Conservation (phyloP, 352 stramenopile genomes). For the Elongisporangium undulatum region DNA sequence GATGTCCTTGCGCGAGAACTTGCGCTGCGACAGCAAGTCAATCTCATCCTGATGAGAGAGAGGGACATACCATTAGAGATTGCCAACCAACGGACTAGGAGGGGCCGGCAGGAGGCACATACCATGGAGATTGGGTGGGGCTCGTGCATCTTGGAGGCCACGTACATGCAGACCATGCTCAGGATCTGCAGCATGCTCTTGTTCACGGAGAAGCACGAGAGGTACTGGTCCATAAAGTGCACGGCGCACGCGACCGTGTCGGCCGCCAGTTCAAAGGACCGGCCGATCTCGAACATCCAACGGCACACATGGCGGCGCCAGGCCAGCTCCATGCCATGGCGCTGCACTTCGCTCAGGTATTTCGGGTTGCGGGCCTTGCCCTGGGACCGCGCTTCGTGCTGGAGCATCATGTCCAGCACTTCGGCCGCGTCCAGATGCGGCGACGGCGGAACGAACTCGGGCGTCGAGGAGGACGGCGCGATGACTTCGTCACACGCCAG, state of each 20-base stretch:
- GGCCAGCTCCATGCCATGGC: slow-evolving; percentile 50
- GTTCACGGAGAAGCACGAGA: slow-evolving; percentile 64
- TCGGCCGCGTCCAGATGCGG: no score
- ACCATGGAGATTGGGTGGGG: slow-evolving; percentile 52
- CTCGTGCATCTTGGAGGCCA: slow-evolving; percentile 74
- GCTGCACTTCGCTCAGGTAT: slow-evolving; percentile 45
- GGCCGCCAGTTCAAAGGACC: slow-evolving; percentile 64
- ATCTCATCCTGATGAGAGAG: slow-evolving; percentile 45
- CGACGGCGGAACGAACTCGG: no score
- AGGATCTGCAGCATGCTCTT: slow-evolving; percentile 67
- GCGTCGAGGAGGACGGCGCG: no score
- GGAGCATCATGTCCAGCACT: no score
- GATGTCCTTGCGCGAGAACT: slow-evolving; percentile 65
- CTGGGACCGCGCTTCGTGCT: no score
- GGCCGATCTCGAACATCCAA: slow-evolving; percentile 80
- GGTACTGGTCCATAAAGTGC: slow-evolving; percentile 71
- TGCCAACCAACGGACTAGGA: not conserved
- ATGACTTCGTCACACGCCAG: no score
- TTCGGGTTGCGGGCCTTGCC: slow-evolving; percentile 23
- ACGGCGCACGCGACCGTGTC: slow-evolving; percentile 57
- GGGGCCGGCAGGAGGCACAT: not conserved
- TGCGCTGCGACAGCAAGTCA: slow-evolving; percentile 65
- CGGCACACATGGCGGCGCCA: slow-evolving; percentile 71
- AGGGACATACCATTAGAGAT: not conserved
- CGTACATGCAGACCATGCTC: slow-evolving; percentile 72